Conservation (phyloP, 805 yeast species). For the Maudiozyma barnettii region DNA sequence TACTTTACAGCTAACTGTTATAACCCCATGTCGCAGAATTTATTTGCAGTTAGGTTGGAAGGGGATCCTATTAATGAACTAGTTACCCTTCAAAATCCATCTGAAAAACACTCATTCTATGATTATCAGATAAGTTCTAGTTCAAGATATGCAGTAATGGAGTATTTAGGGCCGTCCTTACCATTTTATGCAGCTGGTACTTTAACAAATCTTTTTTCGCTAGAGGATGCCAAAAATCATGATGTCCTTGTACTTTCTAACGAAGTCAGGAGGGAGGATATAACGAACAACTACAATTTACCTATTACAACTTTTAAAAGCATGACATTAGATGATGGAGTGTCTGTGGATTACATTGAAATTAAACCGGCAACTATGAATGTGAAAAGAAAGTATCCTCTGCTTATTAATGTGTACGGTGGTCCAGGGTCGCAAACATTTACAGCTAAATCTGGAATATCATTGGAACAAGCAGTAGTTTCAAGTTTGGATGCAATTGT, state of each 20-base stretch:
- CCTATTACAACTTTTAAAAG: slow-evolving; percentile 38
- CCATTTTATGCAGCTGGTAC: slow-evolving; percentile 19
- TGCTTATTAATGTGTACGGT: slow-evolving; percentile 62
- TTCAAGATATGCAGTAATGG: slow-evolving; percentile 35
- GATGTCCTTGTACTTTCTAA: slow-evolving; percentile 11
- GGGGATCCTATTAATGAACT: slow-evolving; percentile 3
- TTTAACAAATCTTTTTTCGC: slow-evolving; percentile 8
- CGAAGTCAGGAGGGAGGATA: slow-evolving; percentile 7
- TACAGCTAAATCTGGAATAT: slow-evolving; percentile 37
- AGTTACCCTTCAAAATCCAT: slow-evolving; percentile 15
- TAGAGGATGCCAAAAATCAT: slow-evolving; percentile 8
- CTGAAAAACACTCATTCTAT: slow-evolving; percentile 26
- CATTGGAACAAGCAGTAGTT: slow-evolving; percentile 51
- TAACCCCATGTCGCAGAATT: slow-evolving; percentile 42
- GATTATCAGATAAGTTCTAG: slow-evolving; percentile 47
- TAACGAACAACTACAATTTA: slow-evolving; percentile 32
- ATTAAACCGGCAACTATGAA: slow-evolving; percentile 51
- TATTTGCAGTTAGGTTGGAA: slow-evolving; percentile 41
- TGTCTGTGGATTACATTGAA: slow-evolving; percentile 46
- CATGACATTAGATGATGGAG: slow-evolving; percentile 33
- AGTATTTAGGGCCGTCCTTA: slow-evolving; percentile 18
- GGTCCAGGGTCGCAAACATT: slow-evolving; percentile 72
- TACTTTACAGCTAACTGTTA: slow-evolving; percentile 48
- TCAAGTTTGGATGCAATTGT: slow-evolving; percentile 52
- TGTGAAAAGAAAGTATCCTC: slow-evolving; percentile 42